Conservation (phyloP, 306 rosid genomes). For the Quercus ilex region DNA sequence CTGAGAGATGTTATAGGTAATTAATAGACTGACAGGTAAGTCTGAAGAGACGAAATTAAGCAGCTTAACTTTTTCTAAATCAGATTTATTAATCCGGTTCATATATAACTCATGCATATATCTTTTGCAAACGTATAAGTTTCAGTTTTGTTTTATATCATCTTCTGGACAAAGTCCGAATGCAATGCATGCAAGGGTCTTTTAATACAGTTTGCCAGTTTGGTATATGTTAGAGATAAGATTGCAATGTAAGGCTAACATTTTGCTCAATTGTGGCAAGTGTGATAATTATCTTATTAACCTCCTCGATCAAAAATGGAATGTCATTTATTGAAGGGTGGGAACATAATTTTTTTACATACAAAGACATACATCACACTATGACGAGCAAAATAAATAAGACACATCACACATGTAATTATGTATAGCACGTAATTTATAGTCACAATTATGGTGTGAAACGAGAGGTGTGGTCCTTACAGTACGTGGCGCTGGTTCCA, state of each 20-base stretch:
- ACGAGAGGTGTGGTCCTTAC: too few relatives aligned
- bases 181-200: background rate
- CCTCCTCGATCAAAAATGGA: background rate
- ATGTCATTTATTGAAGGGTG: too few relatives aligned
- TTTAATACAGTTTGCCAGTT: background rate
- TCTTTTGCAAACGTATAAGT: slow-evolving; percentile 78
- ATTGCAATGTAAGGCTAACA: background rate
- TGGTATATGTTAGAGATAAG: background rate
- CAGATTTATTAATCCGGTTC: slow-evolving; percentile 68
- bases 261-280: too few relatives aligned
- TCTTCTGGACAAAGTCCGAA: background rate
- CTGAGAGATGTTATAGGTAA: slow-evolving; percentile 69
- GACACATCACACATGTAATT: too few relatives aligned
- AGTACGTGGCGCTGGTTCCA: too few relatives aligned
- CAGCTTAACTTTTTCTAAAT: slow-evolving; percentile 51
- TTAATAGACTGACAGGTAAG: slow-evolving; percentile 52
- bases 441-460: too few relatives aligned
- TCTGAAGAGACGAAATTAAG: slow-evolving; percentile 48
- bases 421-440: too few relatives aligned
- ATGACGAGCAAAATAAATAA: too few relatives aligned
- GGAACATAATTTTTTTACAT: too few relatives aligned
- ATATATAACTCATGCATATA: slow-evolving; percentile 19
- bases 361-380: too few relatives aligned
- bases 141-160: slow-evolving; percentile 8
- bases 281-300: background rate